Evolutionary conservation across 192 early-diverging fungal species (phyloP).

Genomic region (Mortierella claussenii): DNA sequence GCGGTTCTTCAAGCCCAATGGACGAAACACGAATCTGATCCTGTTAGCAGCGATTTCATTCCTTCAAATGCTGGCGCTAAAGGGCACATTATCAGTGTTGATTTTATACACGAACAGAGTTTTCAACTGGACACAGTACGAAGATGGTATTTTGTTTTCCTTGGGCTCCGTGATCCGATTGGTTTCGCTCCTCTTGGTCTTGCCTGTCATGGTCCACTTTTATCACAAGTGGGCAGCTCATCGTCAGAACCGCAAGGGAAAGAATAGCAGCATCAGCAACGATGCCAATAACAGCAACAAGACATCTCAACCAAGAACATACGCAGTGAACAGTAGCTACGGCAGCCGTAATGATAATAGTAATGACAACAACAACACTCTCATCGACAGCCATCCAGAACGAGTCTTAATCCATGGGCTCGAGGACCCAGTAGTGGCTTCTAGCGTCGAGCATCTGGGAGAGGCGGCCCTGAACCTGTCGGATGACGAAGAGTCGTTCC

Average conservation of each 20-base stretch:
- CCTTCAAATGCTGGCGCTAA: conserved; percentile 23
- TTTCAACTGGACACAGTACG: conserved; percentile 60
- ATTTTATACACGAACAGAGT: conserved; percentile 56
- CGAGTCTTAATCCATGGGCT: conserved; percentile 3
- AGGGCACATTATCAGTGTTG: conserved; percentile 35
- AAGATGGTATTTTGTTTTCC: conserved; percentile 54
- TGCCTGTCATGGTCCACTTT: conserved; percentile 41
- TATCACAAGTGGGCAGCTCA: conserved; percentile 25
- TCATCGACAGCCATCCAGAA: conserved; percentile 3
- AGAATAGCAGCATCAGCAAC: conserved; percentile 8
- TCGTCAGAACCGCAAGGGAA: neutral
- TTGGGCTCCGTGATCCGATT: conserved; percentile 29
- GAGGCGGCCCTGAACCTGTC: conserved; percentile 28
- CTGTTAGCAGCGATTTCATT: conserved; percentile 35
- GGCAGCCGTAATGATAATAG: neutral
- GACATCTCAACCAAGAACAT: no score
- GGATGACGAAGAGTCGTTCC: conserved; percentile 20
- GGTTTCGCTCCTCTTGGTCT: conserved; percentile 35
- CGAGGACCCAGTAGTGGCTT: conserved; percentile 17
- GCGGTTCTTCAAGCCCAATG: conserved; percentile 24
- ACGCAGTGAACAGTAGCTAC: neutral
- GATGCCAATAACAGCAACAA: no score
- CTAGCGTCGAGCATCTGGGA: conserved; percentile 41
- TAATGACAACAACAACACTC: neutral
- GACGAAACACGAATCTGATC: conserved; percentile 31